Conservation (phyloP, 108 stramenopile species). For the Fragilaria crotonensis region DNA sequence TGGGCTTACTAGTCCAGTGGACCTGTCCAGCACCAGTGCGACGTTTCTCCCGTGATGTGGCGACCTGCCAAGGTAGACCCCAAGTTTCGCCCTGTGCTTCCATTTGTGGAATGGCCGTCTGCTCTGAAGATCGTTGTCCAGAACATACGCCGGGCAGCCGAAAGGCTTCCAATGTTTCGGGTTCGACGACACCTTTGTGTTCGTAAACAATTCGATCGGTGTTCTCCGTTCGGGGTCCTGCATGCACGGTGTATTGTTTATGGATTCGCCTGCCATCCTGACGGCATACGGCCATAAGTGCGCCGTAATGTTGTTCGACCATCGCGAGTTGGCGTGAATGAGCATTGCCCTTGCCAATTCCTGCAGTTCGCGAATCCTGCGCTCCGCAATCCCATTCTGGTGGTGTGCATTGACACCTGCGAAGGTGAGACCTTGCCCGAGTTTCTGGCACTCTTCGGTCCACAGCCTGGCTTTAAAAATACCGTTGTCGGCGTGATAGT, state of each 20-base stretch:
- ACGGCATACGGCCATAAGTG: conserved; percentile 55
- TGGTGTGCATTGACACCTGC: conserved; percentile 47
- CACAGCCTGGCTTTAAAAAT: conserved; percentile 27
- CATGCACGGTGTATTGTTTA: conserved; percentile 3
- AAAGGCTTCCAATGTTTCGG: conserved; percentile 4
- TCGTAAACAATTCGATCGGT: conserved; percentile 2
- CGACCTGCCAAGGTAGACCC: conserved; percentile 28
- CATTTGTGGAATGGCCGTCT: conserved; percentile 26
- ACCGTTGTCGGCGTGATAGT: conserved; percentile 61
- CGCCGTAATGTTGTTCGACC: conserved; percentile 22
- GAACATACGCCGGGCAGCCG: conserved; percentile 5
- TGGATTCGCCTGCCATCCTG: conserved; percentile 1
- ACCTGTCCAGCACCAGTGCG: conserved; percentile 21
- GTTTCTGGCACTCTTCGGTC: conserved; percentile 5
- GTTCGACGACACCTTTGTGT: not conserved
- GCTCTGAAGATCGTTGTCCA: conserved; percentile 1
- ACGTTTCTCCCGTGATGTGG: conserved; percentile 25
- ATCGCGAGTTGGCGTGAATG: conserved; percentile 32
- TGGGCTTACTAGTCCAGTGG: conserved; percentile 28
- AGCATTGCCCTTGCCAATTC: conserved; percentile 39
- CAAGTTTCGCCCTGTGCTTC: conserved; percentile 20
- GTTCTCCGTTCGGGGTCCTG: conserved; percentile 3
- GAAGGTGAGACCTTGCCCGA: conserved; percentile 27
- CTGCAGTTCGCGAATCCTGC: conserved; percentile 26
- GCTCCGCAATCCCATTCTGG: conserved; percentile 44